A percentile compares a stretch with the other conserved stretches of the same genome.
These are phyloP conservation scores for Cryptosporidium canis DNA, from an alignment of 169 alveolate genomes.

Conservation along the genomic window DNA sequence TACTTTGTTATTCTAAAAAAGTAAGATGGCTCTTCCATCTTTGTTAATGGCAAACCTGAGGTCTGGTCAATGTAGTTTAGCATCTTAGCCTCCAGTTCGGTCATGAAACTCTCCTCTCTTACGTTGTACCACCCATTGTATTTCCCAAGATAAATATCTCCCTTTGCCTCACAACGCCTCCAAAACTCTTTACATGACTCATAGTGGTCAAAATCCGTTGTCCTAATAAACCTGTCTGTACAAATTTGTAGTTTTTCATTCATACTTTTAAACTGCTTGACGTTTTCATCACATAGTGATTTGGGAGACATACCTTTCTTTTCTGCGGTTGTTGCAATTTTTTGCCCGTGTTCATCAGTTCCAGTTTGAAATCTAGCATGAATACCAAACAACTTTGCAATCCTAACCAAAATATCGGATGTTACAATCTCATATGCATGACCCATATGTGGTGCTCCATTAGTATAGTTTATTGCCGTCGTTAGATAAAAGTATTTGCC, in stretches of 20 bases:
- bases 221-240: conserved; percentile 86
- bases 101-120: conserved; percentile 91
- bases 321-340: conserved; percentile 89
- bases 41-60: conserved; percentile 82
- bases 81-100: conserved; percentile 89
- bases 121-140: conserved; percentile 91
- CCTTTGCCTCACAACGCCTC: conserved; percentile 80
- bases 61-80: conserved; percentile 86
- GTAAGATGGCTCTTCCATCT: conserved; percentile 89
- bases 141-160: conserved; percentile 86
- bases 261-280: conserved; percentile 42
- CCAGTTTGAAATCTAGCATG: conserved; percentile 87
- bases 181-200: conserved; percentile 82
- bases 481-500: conserved; percentile 81
- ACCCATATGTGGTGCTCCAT: conserved; percentile 94
- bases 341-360: conserved; percentile 93
- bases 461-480: conserved; percentile 92
- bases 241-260: conserved; percentile 73
- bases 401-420: conserved; percentile 83
- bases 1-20: conserved; percentile 90
- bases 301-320: conserved; percentile 82
- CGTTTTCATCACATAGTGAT: conserved; percentile 83
- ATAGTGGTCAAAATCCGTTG: conserved; percentile 86
- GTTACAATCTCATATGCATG: conserved; percentile 87
- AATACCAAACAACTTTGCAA: conserved; percentile 82